A percentile compares a stretch with the other conserved stretches of the same genome.
Conservation (phyloP, 208 protist species). For the Lotmaria passim region DNA sequence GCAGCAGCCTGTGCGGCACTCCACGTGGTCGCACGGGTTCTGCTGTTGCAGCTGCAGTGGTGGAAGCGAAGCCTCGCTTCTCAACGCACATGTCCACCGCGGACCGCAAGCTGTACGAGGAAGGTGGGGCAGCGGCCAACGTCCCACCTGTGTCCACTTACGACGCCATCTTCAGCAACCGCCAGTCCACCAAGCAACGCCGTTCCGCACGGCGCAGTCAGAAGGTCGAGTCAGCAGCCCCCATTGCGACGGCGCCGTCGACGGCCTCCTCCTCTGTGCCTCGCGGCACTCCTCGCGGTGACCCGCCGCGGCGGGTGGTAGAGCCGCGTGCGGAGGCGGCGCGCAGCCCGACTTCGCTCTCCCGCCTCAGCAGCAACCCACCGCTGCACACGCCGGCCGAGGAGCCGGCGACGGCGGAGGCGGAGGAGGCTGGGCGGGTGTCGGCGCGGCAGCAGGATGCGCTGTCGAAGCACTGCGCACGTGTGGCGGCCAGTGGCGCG, state of each 20-base stretch:
- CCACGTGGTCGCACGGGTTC: conserved; percentile 9
- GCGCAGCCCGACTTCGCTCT: conserved; percentile 20
- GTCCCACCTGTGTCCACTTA: conserved; percentile 15
- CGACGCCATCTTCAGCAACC: conserved; percentile 25
- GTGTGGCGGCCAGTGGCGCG: conserved; percentile 25
- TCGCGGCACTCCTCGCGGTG: conserved; percentile 6
- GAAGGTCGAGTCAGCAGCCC: neutral
- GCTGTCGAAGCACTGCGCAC: conserved; percentile 45
- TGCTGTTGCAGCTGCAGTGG: neutral
- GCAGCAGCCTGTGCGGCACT: conserved; percentile 23
- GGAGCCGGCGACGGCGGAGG: neutral
- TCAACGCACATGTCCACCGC: conserved; percentile 19
- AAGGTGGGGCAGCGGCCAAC: conserved; percentile 3
- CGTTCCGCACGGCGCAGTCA: conserved; percentile 12
- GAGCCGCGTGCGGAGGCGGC: conserved; percentile 1
- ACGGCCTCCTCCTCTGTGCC: neutral
- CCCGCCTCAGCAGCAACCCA: conserved; percentile 19
- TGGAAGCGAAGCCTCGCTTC: conserved; percentile 26
- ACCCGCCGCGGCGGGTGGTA: conserved; percentile 4
- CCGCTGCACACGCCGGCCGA: conserved; percentile 9
- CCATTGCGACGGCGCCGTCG: neutral
- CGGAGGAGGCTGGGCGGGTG: conserved; percentile 11
- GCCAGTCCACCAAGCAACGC: conserved; percentile 18
- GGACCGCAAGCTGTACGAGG: conserved; percentile 24
- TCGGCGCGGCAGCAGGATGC: conserved; percentile 41